Conservation (phyloP, 257 asterid species). For the Gardenia jasminoides region DNA sequence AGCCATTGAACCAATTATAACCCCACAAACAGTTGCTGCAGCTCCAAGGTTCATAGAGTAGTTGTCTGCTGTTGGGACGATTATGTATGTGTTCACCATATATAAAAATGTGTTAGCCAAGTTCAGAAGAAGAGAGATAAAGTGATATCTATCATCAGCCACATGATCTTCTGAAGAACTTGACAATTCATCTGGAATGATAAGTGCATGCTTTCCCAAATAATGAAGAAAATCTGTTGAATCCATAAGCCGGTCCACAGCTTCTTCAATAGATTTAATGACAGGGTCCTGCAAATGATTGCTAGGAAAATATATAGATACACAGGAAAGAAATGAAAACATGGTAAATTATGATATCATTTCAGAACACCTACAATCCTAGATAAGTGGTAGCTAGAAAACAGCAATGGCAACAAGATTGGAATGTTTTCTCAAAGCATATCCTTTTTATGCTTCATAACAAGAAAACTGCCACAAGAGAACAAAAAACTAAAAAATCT, state of each 20-base stretch:
- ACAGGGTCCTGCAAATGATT: conserved; percentile 45
- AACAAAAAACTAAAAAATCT: no score
- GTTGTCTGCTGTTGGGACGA: conserved; percentile 73
- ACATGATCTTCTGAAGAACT: conserved; percentile 34
- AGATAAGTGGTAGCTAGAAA: not conserved
- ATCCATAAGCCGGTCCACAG: conserved; percentile 45
- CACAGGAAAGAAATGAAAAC: not conserved
- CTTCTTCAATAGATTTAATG: conserved; percentile 43
- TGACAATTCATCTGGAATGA: conserved; percentile 47
- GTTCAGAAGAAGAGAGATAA: conserved; percentile 62
- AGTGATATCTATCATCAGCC: conserved; percentile 43
- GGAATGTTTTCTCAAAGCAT: not conserved
- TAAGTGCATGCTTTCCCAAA: conserved; percentile 57
- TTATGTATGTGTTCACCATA: conserved; percentile 67
- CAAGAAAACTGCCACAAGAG: not conserved
- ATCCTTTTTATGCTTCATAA: not conserved
- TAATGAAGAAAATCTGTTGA: conserved; percentile 54
- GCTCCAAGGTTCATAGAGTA: conserved; percentile 70
- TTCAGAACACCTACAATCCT: not conserved
- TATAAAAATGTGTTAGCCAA: conserved; percentile 56
- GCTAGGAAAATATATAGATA: not conserved
- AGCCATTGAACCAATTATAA: conserved; percentile 70
- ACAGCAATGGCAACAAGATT: not conserved
- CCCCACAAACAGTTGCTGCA: conserved; percentile 77
- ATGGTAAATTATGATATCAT: not conserved